Evolutionary conservation across 2,329 filamentous ascomycete species (phyloP), one percentile per base, ranked within the genome.

Genomic region (Fusarium incarnatum): DNA sequence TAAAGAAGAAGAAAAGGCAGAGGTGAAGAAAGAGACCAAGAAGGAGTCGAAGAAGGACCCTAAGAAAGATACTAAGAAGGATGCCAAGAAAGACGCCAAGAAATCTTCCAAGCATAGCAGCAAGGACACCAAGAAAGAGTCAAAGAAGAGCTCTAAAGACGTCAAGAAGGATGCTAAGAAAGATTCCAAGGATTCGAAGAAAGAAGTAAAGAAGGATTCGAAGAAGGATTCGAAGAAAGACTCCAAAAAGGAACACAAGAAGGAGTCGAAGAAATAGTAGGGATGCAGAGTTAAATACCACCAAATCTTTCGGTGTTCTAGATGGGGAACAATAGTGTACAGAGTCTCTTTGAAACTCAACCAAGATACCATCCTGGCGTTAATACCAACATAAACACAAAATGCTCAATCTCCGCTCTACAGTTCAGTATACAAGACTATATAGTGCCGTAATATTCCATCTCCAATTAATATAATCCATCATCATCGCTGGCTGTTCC

Each of bases 401-500:
- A 70, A 53, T 53, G 46, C 49, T 56, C 64, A 60, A 53, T 62
- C 54, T 59, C 59, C 49, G 25, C 48, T 49, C 58, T 54, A 57
- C 30, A 22, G 56, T 30, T 60, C 56, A 62, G 62, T 69, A 53
- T 71, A 69, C 49, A 71, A 56, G 34, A 32, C 45, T 65, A 68
- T 68, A 60, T 52, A 60, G 49, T 68, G 49, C 54, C 22, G 28
- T 20, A 45, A 54, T 42, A 23, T 22, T 44, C 42, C 32, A 28
- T 42, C 54, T 45, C 37, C 32, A 22, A 48, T 60, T 80, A 88
- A 56, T 89, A 89, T 75, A 89, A 71, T 12, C 81, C 86, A 49
- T 89, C 87, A 54, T 89, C 87, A 64, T 86, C 87, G 67, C 84
- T 86, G 20, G 82, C 85, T n/a, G 81, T 84, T 22, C 83, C 82